Conservation (phyloP, 768 basidiomycete genomes). For the Serendipita sp. region DNA sequence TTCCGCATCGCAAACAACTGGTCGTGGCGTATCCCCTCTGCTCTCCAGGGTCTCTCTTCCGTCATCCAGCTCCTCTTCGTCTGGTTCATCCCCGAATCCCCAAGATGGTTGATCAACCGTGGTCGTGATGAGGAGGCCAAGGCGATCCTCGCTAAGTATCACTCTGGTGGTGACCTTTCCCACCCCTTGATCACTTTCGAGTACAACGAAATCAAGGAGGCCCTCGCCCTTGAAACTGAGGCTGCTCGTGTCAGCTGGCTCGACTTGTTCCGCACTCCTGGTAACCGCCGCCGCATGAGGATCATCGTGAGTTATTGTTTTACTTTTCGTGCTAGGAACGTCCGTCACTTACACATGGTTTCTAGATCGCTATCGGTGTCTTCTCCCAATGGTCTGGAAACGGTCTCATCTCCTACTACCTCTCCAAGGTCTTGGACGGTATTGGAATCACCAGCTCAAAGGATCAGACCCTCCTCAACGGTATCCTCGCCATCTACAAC, state of each 20-base stretch:
- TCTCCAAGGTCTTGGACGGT: slow-evolving; percentile 44
- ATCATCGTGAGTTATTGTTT: slow-evolving; percentile 32
- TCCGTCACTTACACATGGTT: neutral
- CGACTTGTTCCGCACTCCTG: slow-evolving; percentile 44
- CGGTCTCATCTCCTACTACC: slow-evolving; percentile 69
- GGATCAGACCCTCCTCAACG: slow-evolving; percentile 63
- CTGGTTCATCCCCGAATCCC: slow-evolving; percentile 64
- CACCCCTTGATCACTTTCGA: slow-evolving; percentile 60
- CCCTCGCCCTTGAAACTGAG: slow-evolving; percentile 43
- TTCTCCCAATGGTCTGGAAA: slow-evolving; percentile 82
- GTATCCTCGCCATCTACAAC: slow-evolving; percentile 74
- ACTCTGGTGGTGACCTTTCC: slow-evolving; percentile 49
- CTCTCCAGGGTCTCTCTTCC: slow-evolving; percentile 55
- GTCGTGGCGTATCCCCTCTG: slow-evolving; percentile 73
- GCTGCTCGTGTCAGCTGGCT: slow-evolving; percentile 50
- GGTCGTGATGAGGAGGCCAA: slow-evolving; percentile 56
- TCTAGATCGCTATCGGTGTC: slow-evolving; percentile 45
- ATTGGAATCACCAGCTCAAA: slow-evolving; percentile 19
- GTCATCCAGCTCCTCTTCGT: slow-evolving; percentile 48
- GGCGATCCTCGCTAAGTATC: slow-evolving; percentile 61
- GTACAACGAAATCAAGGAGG: slow-evolving; percentile 65
- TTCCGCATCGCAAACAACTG: slow-evolving; percentile 50
- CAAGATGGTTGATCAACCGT: slow-evolving; percentile 66
- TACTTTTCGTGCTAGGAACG: neutral
- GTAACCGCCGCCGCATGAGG: slow-evolving; percentile 60